A percentile compares a stretch with the other conserved stretches of the same genome.
Evolutionary conservation across 2,329 filamentous ascomycete species (phyloP).

Genomic region (Colletotrichum truncatum): DNA sequence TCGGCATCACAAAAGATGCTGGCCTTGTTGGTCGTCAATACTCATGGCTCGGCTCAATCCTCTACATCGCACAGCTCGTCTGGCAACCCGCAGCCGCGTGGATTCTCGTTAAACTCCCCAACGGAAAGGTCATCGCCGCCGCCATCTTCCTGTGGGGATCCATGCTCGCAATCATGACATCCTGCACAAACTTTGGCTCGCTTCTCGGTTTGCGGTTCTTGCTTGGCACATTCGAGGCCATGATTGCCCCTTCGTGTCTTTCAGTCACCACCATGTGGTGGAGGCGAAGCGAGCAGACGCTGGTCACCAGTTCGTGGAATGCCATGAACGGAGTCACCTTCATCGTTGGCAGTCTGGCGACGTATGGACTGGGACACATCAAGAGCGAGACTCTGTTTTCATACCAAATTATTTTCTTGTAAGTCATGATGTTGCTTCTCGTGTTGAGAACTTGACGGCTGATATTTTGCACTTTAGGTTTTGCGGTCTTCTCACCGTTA

Average conservation of each 20-base stretch:
- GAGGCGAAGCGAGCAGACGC: slow-evolving; percentile 59
- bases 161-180: slow-evolving; percentile 53
- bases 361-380: slow-evolving; percentile 43
- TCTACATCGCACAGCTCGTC: slow-evolving; percentile 46
- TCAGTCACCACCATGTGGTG: slow-evolving; percentile 66
- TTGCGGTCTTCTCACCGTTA: slow-evolving; percentile 51
- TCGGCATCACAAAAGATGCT: slow-evolving; percentile 65
- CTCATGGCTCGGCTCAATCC: slow-evolving; percentile 66
- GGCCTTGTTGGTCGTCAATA: slow-evolving; percentile 62
- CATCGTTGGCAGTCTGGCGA: slow-evolving; percentile 47
- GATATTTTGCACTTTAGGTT: slow-evolving; percentile 35
- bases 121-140: slow-evolving; percentile 36
- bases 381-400: slow-evolving; percentile 26
- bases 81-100: slow-evolving; percentile 35
- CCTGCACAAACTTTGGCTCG: slow-evolving; percentile 55
- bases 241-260: slow-evolving; percentile 61
- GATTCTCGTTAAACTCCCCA: slow-evolving; percentile 36
- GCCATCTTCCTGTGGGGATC: slow-evolving; percentile 37
- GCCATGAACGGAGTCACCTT: slow-evolving; percentile 64
- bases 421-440: fast-evolving
- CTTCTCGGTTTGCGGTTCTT: slow-evolving; percentile 55
- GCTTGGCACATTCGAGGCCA: slow-evolving; percentile 56
- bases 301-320: slow-evolving; percentile 58
- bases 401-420: slow-evolving; percentile 38
- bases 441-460: fast-evolving